Evolutionary conservation across 2,329 filamentous ascomycete species (phyloP).

Genomic region (Emericellopsis atlantica): DNA sequence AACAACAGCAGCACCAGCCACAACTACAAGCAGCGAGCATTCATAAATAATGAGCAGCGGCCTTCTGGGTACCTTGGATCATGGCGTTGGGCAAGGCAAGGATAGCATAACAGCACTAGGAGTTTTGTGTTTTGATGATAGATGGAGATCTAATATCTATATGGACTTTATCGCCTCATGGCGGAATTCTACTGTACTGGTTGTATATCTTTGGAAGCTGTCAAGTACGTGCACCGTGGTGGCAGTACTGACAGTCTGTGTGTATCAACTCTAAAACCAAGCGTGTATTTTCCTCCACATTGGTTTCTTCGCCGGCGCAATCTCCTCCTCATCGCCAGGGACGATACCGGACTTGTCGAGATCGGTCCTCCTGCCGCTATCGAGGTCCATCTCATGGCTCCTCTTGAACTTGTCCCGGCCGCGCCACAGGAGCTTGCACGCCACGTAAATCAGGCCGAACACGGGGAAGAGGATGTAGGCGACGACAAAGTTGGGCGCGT

Average conservation of each 20-base stretch:
- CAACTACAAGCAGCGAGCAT: too few species aligned
- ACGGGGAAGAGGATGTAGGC: slow-evolving; percentile 50
- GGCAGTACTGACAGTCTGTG: too few species aligned
- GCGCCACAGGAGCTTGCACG: slow-evolving; percentile 38
- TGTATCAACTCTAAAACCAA: slow-evolving; percentile 19
- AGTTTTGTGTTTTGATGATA: too few species aligned
- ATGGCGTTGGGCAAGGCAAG: too few species aligned
- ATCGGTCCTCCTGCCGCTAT: slow-evolving; percentile 40
- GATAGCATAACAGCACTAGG: too few species aligned
- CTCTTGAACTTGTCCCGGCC: slow-evolving; percentile 36
- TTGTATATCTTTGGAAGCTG: too few species aligned
- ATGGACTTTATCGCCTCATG: too few species aligned
- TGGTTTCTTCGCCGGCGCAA: slow-evolving; percentile 8
- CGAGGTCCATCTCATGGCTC: slow-evolving; percentile 40
- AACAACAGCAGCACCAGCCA: too few species aligned
- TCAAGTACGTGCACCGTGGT: too few species aligned
- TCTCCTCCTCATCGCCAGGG: slow-evolving; percentile 14
- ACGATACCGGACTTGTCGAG: slow-evolving; percentile 28
- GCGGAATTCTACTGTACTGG: too few species aligned
- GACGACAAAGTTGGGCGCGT: slow-evolving; percentile 46
- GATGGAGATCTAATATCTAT: neutral
- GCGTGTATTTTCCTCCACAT: slow-evolving; percentile 31
- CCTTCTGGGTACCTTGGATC: too few species aligned
- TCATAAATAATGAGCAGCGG: too few species aligned
- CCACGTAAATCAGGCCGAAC: slow-evolving; percentile 43